Conservation (phyloP, 2,329 filamentous ascomycete species). For the Macroventuria anomochaeta region DNA sequence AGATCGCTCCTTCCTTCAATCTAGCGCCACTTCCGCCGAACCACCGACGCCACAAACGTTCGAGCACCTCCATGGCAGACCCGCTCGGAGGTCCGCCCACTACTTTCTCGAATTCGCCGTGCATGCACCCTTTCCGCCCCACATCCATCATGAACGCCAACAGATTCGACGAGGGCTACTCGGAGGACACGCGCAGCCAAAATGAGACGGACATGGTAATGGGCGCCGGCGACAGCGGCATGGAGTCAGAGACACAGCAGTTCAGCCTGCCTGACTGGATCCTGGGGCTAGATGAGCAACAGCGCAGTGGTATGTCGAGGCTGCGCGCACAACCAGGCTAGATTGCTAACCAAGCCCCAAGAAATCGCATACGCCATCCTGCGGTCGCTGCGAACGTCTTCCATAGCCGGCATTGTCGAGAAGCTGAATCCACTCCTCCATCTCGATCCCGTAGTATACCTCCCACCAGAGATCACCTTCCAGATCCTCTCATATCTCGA, state of each 20-base stretch:
- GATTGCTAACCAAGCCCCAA: conserved; percentile 49
- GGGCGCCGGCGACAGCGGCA: conserved; percentile 46
- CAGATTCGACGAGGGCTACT: conserved; percentile 82
- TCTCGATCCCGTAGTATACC: conserved; percentile 85
- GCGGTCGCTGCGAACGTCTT: conserved; percentile 77
- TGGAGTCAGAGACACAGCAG: conserved; percentile 35
- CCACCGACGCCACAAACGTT: conserved; percentile 1
- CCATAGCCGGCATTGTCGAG: conserved; percentile 80
- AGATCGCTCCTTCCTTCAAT: not conserved
- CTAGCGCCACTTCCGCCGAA: not conserved
- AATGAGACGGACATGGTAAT: conserved; percentile 51
- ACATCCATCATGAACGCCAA: conserved; percentile 47
- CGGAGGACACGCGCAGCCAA: conserved; percentile 70
- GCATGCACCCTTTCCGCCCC: conserved; percentile 47
- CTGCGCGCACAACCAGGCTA: not conserved
- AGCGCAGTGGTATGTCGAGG: conserved; percentile 59
- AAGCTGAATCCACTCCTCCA: conserved; percentile 83
- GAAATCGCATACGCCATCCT: conserved; percentile 83
- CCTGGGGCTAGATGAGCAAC: conserved; percentile 59
- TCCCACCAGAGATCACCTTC: conserved; percentile 89
- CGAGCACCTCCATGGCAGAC: conserved; percentile 41
- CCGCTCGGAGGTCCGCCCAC: conserved; percentile 25
- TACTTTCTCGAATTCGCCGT: conserved; percentile 41
- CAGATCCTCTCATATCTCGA: conserved; percentile 88
- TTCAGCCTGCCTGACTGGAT: conserved; percentile 62